phyloP scores from a whole-genome alignment of 805 yeast species.

The Yarrowia sp. region DNA sequence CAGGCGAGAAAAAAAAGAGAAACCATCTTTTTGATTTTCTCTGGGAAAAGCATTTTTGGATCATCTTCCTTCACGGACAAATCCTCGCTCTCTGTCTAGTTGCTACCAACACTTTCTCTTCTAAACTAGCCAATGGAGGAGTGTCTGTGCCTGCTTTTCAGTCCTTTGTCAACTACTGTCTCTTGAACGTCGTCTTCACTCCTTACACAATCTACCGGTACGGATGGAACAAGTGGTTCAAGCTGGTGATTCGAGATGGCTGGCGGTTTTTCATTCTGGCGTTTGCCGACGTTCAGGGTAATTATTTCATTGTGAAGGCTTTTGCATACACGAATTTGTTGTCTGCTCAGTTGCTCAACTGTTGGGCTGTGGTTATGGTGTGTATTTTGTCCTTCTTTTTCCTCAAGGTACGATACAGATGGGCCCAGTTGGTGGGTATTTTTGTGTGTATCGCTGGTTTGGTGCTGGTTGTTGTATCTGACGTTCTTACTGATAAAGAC shows the following conservation, averaged over 20 bases:
- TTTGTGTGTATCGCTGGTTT: conserved; percentile 45
- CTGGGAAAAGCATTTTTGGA: conserved; percentile 39
- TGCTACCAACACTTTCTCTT: conserved; percentile 46
- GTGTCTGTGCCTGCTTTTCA: conserved; percentile 48
- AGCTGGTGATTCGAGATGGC: conserved; percentile 39
- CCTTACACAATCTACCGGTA: conserved; percentile 43
- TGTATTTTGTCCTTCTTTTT: conserved; percentile 44
- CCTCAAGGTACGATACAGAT: conserved; percentile 47
- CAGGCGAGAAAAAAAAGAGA: neutral
- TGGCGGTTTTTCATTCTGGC: conserved; percentile 47
- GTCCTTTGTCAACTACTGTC: conserved; percentile 43
- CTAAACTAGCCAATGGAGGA: conserved; percentile 42
- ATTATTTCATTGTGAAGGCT: conserved; percentile 47
- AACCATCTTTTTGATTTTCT: conserved; percentile 9
- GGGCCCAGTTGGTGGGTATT: conserved; percentile 46
- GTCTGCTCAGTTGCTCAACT: conserved; percentile 46
- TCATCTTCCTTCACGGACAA: conserved; percentile 45
- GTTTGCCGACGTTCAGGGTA: conserved; percentile 49
- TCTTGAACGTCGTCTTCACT: conserved; percentile 42
- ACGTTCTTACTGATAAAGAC: conserved; percentile 43
- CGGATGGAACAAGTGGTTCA: conserved; percentile 42
- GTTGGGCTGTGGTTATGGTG: conserved; percentile 48
- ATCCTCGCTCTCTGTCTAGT: conserved; percentile 43
- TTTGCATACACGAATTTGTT: conserved; percentile 46
- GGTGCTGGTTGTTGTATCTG: conserved; percentile 45